Base-by-base conservation (phyloP, 139 green algal genomes). In the Desmodesmus armatus region DNA sequence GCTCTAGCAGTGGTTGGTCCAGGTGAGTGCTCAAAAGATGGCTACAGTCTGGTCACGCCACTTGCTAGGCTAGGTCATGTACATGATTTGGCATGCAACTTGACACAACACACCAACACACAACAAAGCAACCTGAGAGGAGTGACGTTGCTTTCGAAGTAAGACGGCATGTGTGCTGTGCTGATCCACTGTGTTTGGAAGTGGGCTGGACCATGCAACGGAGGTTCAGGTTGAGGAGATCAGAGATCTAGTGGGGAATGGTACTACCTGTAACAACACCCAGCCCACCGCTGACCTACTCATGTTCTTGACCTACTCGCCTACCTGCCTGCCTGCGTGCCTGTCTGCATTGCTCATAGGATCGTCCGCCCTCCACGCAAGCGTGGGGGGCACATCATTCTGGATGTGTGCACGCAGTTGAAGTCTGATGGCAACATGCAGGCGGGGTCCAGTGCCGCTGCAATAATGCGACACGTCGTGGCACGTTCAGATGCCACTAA, bases 381-480 rank as follows among this genome's bases (percentile, higher is more conserved):
- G 82, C 88, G 89, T 6, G 82, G 81, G 23, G 81, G 91, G 25
- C 94, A 97, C 53, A 87, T 97, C 31, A 65, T 97, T 25, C 82
- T 97, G 5, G 94, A 97, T 72, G 31, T 97, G 21, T 97, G 94
- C 78, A 27, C 23, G 39, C 0, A 11, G 27, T 19, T 27, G 40
- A 43, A n/a, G 39, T 15, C 3, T 29, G 3, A 29, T 60, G 21
- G 49, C 47, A 58, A 43, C 29, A 62, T 29, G 58, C 35, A 7
- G 11, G 5, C 2, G 81, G 76, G n/a, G n/a, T n/a, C n/a, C n/a
- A n/a, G n/a, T n/a, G n/a, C n/a, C n/a, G n/a, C n/a, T 17, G 80
- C 72, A 44, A 37, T 72, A 43, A 76, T 87, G 29, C 75, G 86
- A 3, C 92, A 97, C 71, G 81, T 94, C 4, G 86, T 97, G 33